A percentile compares a stretch with the other conserved stretches of the same genome.
phyloP scores from a whole-genome alignment of 163 green algal species.

The Volvox carteri region DNA sequence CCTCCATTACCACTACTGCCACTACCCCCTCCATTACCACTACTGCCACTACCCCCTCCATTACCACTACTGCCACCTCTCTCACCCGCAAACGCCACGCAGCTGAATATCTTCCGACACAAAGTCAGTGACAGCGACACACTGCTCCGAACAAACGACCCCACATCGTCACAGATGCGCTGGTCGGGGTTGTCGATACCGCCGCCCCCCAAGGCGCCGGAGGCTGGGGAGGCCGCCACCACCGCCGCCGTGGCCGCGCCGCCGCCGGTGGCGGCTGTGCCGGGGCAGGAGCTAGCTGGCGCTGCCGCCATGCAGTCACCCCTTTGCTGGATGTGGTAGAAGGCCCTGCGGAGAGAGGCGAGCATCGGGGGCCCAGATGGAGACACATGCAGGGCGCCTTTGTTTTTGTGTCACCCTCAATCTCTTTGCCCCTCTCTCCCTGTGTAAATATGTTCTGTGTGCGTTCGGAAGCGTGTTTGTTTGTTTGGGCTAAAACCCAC shows the following conservation, averaged over 20 bases:
- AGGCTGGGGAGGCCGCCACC: not conserved
- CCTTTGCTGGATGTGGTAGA: slow-evolving; percentile 68
- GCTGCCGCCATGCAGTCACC: slow-evolving; percentile 20
- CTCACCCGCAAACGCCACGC: slow-evolving; percentile 83
- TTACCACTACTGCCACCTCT: not conserved
- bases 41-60: too few relatives aligned
- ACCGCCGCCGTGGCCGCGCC: not conserved
- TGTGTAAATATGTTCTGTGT: too few relatives aligned
- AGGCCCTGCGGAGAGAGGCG: slow-evolving; percentile 46
- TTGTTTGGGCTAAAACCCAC: too few relatives aligned
- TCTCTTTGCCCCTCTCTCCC: too few relatives aligned
- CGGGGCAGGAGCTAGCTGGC: not conserved
- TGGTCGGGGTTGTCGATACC: slow-evolving; percentile 84
- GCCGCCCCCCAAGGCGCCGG: not conserved
- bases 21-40: too few relatives aligned
- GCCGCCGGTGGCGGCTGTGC: not conserved
- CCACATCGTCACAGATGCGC: slow-evolving; percentile 90
- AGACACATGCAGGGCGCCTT: too few relatives aligned
- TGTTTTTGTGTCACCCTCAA: too few relatives aligned
- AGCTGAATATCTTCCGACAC: slow-evolving; percentile 83
- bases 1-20: too few relatives aligned
- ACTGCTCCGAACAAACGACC: slow-evolving; percentile 75
- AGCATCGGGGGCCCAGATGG: too few relatives aligned
- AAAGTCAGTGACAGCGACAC: slow-evolving; percentile 80
- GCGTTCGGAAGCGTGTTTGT: too few relatives aligned